Evolutionary conservation across 2,329 filamentous ascomycete genomes (phyloP), one percentile per base, ranked within the genome.

Genomic region (Neoarthrinium moseri): DNA sequence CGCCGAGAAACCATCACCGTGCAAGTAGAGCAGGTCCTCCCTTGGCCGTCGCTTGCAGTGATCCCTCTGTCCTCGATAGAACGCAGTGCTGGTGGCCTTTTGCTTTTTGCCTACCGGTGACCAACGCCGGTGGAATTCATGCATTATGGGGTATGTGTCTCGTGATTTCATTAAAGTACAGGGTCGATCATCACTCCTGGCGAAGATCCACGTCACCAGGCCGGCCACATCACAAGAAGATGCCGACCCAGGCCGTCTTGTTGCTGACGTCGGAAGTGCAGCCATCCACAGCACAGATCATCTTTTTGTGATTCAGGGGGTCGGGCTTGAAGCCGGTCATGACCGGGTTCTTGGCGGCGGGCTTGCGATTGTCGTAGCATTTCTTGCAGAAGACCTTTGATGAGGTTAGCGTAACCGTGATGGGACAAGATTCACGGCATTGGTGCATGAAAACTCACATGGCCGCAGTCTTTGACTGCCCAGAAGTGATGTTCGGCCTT

Each of bases 391-490:
- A 86, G 12, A 85, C 81, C 81, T 85, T 21, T 18, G 24, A 29
- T 15, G 33, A 43, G 7, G 33, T 8, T 18, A 30, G 36, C 8
- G 32, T 20, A 35, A 8, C 13, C 12, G 13, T n/a, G 10, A 5
- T 21, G 46, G 48, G 8, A 50, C 38, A 23, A 11, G 26, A 20
- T 10, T 20, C 18, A 15, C 12, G 18, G 15, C 27, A 1, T 21
- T n/a, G n/a, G n/a, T n/a, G n/a, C n/a, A n/a, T n/a, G n/a, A n/a
- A n/a, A 32, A 36, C 75, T 61, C 78, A 97, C 94, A 71, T 99
- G 94, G 53, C 94, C 94, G 64, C 94, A 99, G 42, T 78, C 78
- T 67, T 91, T 96, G 27, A 94, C 77, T 1, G 94, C 86, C 91
- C 91, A 97, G 51, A 97, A 92, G 58, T 96, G 87, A 60, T 89